phyloP scores from a whole-genome alignment of 306 rosid species.

The Vigna hirtella region DNA sequence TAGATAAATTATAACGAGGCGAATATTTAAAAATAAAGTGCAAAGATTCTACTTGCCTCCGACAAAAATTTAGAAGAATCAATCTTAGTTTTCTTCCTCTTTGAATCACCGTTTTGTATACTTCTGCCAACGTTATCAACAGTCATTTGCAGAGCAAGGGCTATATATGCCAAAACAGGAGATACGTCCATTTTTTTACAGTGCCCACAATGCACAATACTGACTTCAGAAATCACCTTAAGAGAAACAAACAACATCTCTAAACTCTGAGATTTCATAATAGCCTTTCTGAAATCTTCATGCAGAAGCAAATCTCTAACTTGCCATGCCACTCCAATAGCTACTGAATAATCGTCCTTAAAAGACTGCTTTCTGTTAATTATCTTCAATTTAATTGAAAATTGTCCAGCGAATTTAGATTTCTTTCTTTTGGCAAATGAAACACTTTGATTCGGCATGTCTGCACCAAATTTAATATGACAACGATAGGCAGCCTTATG shows the following conservation, averaged over 20 bases:
- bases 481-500: conserved; percentile 84
- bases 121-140: conserved; percentile 56
- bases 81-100: conserved; percentile 46
- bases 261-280: conserved; percentile 63
- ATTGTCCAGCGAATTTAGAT: conserved; percentile 56
- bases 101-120: conserved; percentile 38
- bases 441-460: conserved; percentile 56
- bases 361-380: conserved; percentile 62
- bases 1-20: neutral
- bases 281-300: conserved; percentile 61
- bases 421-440: conserved; percentile 60
- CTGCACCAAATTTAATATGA: conserved; percentile 76
- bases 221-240: conserved; percentile 74
- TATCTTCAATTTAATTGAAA: conserved; percentile 56
- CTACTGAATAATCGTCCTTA: conserved; percentile 81
- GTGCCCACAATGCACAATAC: conserved; percentile 68
- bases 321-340: conserved; percentile 90
- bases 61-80: conserved; percentile 57
- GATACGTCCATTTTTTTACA: conserved; percentile 63
- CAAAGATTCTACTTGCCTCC: conserved; percentile 62
- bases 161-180: conserved; percentile 77
- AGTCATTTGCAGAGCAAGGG: conserved; percentile 74
- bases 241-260: conserved; percentile 63
- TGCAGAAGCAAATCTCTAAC: conserved; percentile 72
- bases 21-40: conserved; percentile 7